These are phyloP conservation scores for Colletotrichum spinosum DNA, from an alignment of 2,329 filamentous ascomycete species.

Conservation along the genomic window DNA sequence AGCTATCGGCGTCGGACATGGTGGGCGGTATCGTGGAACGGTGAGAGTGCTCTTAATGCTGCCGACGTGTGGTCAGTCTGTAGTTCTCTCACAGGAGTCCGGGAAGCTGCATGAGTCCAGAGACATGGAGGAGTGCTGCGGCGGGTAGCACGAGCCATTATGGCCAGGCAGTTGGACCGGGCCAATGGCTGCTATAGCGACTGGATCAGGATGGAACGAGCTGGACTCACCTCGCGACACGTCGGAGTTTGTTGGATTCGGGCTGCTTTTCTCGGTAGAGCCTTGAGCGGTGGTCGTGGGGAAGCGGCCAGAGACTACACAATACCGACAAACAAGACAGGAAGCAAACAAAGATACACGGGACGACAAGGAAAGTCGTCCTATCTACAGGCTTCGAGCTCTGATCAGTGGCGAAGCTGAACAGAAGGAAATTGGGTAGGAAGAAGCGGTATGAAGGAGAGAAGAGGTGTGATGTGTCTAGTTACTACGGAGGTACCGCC, in stretches of 20 bases:
- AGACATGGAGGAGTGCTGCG: slow-evolving; percentile 14
- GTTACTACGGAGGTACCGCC: slow-evolving; percentile 26
- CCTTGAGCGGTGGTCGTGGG: slow-evolving; percentile 15
- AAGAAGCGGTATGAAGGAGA: slow-evolving; percentile 3
- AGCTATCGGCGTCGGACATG: slow-evolving; percentile 62
- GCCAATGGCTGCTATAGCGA: not conserved
- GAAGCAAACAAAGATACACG: slow-evolving; percentile 15
- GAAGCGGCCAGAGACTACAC: slow-evolving; percentile 2
- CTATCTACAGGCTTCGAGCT: slow-evolving; percentile 26
- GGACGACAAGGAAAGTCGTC: slow-evolving; percentile 22
- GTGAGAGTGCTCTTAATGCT: slow-evolving; percentile 16
- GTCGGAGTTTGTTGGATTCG: slow-evolving; percentile 14
- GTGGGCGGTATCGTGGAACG: slow-evolving; percentile 36
- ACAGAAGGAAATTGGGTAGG: slow-evolving; percentile 15
- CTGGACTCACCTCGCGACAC: slow-evolving; percentile 31
- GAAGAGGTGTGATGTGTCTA: slow-evolving; percentile 28
- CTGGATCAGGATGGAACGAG: not conserved
- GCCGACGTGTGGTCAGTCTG: slow-evolving; percentile 22
- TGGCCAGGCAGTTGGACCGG: slow-evolving; percentile 9
- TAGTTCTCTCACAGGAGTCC: slow-evolving; percentile 2
- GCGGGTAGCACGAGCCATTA: slow-evolving; percentile 9
- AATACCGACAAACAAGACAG: slow-evolving; percentile 1
- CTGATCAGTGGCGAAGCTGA: slow-evolving; percentile 28
- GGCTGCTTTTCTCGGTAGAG: slow-evolving; percentile 21
- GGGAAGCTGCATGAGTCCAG: slow-evolving; percentile 29